These are phyloP conservation scores for Haplographium delicatum DNA, from an alignment of 495 filamentous ascomycete genomes.

Conservation along the genomic window DNA sequence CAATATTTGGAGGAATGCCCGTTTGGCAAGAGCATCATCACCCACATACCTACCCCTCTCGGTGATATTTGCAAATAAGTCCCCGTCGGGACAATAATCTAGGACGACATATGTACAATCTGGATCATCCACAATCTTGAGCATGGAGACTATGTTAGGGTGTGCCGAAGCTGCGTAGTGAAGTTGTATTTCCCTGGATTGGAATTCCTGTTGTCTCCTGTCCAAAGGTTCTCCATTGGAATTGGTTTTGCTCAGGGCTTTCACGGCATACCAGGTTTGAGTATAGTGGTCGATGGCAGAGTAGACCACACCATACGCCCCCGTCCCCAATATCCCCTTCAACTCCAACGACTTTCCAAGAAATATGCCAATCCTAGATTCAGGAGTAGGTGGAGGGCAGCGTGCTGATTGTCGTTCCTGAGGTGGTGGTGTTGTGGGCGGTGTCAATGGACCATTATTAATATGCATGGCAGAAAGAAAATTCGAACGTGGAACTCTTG, in stretches of 20 bases:
- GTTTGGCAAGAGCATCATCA: constrained; percentile 83
- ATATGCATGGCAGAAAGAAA: constrained; percentile 24
- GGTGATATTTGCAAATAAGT: constrained; percentile 95
- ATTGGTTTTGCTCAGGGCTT: constrained; percentile 85
- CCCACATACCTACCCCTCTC: constrained; percentile 88
- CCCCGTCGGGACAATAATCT: constrained; percentile 95
- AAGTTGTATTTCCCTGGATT: constrained; percentile 86
- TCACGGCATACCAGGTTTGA: constrained; percentile 83
- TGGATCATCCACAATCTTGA: constrained; percentile 85
- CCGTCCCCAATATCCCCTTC: constrained; percentile 70
- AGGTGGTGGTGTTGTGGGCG: constrained; percentile 12
- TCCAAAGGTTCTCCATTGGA: constrained; percentile 69
- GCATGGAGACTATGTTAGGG: constrained; percentile 87
- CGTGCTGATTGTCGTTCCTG: background rate
- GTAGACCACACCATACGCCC: constrained; percentile 96
- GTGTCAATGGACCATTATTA: constrained; percentile 14
- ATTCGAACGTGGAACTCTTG: constrained; percentile 17
- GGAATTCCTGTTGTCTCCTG: constrained; percentile 79
- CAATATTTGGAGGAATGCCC: constrained; percentile 90
- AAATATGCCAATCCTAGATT: constrained; percentile 24
- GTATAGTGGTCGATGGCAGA: constrained; percentile 84
- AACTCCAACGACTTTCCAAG: constrained; percentile 23
- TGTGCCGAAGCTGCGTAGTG: constrained; percentile 86
- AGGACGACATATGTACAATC: constrained; percentile 97
- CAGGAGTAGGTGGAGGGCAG: constrained; percentile 19